Evolutionary conservation across 306 rosid species (phyloP).

Genomic region (Acmispon strigosus): DNA sequence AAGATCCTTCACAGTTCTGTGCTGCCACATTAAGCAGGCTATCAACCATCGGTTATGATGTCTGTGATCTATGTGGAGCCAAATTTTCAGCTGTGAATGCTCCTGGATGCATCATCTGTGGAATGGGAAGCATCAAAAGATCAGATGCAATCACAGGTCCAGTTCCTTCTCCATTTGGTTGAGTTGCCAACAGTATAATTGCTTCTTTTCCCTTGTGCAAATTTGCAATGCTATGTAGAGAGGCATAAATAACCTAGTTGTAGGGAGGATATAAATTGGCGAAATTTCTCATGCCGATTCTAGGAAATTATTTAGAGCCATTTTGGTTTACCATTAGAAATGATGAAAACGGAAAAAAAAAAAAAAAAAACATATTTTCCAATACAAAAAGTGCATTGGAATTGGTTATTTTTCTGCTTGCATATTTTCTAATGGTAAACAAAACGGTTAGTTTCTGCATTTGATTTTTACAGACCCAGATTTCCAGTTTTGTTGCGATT

Average conservation of each 20-base stretch:
- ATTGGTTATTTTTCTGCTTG: too few species aligned
- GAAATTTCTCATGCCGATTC: background rate
- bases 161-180: slow-evolving; percentile 93
- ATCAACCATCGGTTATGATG: slow-evolving; percentile 93
- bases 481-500: slow-evolving; percentile 8
- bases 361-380: too few species aligned
- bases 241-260: background rate
- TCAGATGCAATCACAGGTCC: slow-evolving; percentile 85
- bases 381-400: too few species aligned
- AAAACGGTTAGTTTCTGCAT: background rate
- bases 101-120: slow-evolving; percentile 92
- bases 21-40: slow-evolving; percentile 90
- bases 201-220: background rate
- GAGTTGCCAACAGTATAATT: slow-evolving; percentile 16
- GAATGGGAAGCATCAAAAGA: slow-evolving; percentile 93
- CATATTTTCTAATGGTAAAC: too few species aligned
- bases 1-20: slow-evolving; percentile 96
- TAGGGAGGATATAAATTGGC: background rate
- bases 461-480: background rate
- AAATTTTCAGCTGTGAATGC: slow-evolving; percentile 78
- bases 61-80: slow-evolving; percentile 97
- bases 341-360: too few species aligned
- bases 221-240: slow-evolving; percentile 2
- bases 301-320: background rate
- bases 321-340: too few species aligned